phyloP scores from a whole-genome alignment of 305 asterid species.

The Fraxinus dipetala region DNA sequence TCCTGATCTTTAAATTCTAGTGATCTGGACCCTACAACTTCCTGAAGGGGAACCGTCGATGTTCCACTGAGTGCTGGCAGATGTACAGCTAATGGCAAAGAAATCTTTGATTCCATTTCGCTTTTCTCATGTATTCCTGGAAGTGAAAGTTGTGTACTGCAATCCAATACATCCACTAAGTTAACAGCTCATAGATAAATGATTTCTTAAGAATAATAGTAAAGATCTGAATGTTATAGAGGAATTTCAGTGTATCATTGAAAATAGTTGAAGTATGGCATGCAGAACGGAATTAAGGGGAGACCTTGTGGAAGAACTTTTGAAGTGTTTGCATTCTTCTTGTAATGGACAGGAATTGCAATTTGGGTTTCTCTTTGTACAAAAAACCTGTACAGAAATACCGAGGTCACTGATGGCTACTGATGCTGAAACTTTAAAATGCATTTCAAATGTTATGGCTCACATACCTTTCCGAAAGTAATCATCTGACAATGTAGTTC shows the following conservation, averaged over 20 bases:
- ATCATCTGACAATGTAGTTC: constrained; percentile 48
- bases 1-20: constrained; percentile 8
- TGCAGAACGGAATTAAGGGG: neutral
- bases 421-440: neutral
- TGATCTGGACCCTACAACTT: neutral
- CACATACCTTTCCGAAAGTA: constrained; percentile 42
- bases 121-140: constrained; percentile 12
- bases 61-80: neutral
- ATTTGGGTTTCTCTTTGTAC: constrained; percentile 41
- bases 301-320: constrained; percentile 35
- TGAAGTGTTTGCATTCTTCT: constrained; percentile 39
- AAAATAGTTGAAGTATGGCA: neutral
- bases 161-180: neutral
- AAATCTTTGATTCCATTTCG: neutral
- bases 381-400: constrained; percentile 29
- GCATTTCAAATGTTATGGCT: neutral
- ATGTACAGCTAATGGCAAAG: constrained; percentile 1
- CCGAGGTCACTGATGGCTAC: neutral
- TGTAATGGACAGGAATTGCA: constrained; percentile 46
- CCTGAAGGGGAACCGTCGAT: neutral
- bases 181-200: neutral
- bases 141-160: constrained; percentile 29
- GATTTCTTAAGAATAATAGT: neutral
- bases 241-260: neutral
- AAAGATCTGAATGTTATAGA: neutral